These are phyloP conservation scores for Aspergillus fischeri DNA, from an alignment of 2,329 filamentous ascomycete species.

Conservation along the genomic window DNA sequence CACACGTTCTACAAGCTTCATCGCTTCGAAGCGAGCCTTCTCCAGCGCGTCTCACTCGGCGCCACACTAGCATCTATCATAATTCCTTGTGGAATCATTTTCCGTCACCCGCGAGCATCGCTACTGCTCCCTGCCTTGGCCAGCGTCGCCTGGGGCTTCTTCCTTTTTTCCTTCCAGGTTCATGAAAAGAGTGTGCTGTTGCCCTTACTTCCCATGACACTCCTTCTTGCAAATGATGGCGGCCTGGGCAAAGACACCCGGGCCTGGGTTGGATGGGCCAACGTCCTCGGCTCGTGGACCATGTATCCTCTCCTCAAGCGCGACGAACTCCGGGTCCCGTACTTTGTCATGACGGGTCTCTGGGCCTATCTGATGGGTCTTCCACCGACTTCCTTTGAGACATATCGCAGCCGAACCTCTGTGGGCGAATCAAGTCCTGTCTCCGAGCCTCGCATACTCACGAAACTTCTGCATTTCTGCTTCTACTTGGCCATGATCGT, in stretches of 20 bases:
- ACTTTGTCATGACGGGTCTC: conserved; percentile 75
- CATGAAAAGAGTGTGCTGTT: conserved; percentile 96
- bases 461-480: conserved; percentile 66
- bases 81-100: conserved; percentile 73
- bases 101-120: conserved; percentile 71
- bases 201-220: conserved; percentile 87
- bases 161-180: conserved; percentile 95
- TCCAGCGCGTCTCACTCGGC: conserved; percentile 71
- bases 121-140: conserved; percentile 77
- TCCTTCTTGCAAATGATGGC: conserved; percentile 73
- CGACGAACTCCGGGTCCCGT: conserved; percentile 79
- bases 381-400: conserved; percentile 68
- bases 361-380: conserved; percentile 91
- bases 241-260: conserved; percentile 73
- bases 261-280: conserved; percentile 94
- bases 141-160: conserved; percentile 91
- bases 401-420: conserved; percentile 55
- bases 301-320: conserved; percentile 86
- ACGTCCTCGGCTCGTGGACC: conserved; percentile 84
- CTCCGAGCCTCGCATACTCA: conserved; percentile 50
- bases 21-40: conserved; percentile 63
- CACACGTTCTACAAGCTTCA: conserved; percentile 87
- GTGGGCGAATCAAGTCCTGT: conserved; percentile 33
- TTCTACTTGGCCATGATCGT: conserved; percentile 74
- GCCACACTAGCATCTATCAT: conserved; percentile 73